These are phyloP conservation scores for Eucalyptus albens DNA, from an alignment of 345 rosid species.

Conservation along the genomic window DNA sequence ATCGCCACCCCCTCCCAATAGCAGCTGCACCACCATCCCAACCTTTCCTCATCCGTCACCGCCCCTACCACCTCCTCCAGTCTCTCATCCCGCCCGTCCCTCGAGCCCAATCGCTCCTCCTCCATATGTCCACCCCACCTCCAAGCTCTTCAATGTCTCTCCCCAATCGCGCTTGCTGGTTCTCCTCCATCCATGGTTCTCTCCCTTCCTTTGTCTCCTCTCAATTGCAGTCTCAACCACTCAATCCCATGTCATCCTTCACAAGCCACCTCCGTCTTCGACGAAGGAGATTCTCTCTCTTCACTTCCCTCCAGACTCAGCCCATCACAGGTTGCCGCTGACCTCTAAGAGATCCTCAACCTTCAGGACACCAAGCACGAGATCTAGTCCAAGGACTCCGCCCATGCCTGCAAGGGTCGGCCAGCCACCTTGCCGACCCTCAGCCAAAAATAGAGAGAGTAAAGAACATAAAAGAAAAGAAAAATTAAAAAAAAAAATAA, in stretches of 20 bases:
- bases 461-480: no score
- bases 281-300: slow-evolving; percentile 49
- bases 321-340: slow-evolving; percentile 67
- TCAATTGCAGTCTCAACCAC: no score
- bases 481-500: no score
- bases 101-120: slow-evolving; percentile 70
- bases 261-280: slow-evolving; percentile 41
- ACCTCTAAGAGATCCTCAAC: slow-evolving; percentile 81
- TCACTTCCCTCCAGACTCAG: slow-evolving; percentile 52
- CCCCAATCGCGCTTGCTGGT: slow-evolving; percentile 58
- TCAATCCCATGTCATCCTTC: background rate
- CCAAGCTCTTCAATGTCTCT: slow-evolving; percentile 66
- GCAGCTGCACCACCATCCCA: slow-evolving; percentile 13
- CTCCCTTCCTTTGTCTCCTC: slow-evolving; percentile 46
- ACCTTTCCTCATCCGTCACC: slow-evolving; percentile 9
- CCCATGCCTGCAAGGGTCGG: no score
- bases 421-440: no score
- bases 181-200: slow-evolving; percentile 59
- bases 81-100: slow-evolving; percentile 79
- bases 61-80: slow-evolving; percentile 36
- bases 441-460: no score
- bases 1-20: slow-evolving; percentile 6
- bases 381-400: no score
- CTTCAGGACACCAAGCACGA: slow-evolving; percentile 64
- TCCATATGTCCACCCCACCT: slow-evolving; percentile 61